phyloP scores from a whole-genome alignment of 495 filamentous ascomycete genomes.

The Penicillium ucsense region DNA sequence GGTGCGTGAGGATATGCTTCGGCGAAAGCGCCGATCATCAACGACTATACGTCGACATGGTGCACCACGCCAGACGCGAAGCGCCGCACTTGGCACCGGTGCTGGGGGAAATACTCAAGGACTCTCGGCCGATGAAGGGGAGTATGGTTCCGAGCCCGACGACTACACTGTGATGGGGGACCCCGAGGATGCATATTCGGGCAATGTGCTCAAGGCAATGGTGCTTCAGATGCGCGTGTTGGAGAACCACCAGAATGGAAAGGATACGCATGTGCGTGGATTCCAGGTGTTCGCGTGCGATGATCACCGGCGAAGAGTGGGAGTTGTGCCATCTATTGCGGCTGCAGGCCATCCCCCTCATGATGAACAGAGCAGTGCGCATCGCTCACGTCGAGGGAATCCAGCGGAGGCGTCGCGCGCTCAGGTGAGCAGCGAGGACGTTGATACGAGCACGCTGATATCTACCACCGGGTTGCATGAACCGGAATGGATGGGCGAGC shows the following conservation, averaged over 20 bases:
- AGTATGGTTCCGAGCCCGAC: neutral
- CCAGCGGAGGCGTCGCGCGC: slow-evolving; percentile 12
- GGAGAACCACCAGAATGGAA: slow-evolving; percentile 98
- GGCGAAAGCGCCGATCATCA: slow-evolving; percentile 3
- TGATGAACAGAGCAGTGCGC: slow-evolving; percentile 18
- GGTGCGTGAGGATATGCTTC: slow-evolving; percentile 15
- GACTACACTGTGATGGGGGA: slow-evolving; percentile 8
- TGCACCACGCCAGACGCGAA: too few relatives aligned
- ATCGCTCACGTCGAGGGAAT: slow-evolving; percentile 20
- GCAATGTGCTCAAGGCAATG: slow-evolving; percentile 70
- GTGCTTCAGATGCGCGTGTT: slow-evolving; percentile 78
- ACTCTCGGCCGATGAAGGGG: slow-evolving; percentile 1
- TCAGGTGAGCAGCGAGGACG: slow-evolving; percentile 13
- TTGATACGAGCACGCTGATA: slow-evolving; percentile 16
- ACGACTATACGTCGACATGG: neutral
- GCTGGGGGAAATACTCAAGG: neutral
- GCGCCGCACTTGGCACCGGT: too few relatives aligned
- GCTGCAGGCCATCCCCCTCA: slow-evolving; percentile 16
- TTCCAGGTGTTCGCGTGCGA: slow-evolving; percentile 85
- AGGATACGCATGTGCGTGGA: slow-evolving; percentile 92
- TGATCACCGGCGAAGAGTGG: slow-evolving; percentile 27
- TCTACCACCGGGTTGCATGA: slow-evolving; percentile 30
- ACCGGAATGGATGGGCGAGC: slow-evolving; percentile 53
- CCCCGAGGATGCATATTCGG: slow-evolving; percentile 42
- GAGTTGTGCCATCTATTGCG: slow-evolving; percentile 29